Percentiles rank a stretch among this genome's conserved stretches.
phyloP scores from a whole-genome alignment of 2,329 filamentous ascomycete genomes.

The Paecilomyces sp. region DNA sequence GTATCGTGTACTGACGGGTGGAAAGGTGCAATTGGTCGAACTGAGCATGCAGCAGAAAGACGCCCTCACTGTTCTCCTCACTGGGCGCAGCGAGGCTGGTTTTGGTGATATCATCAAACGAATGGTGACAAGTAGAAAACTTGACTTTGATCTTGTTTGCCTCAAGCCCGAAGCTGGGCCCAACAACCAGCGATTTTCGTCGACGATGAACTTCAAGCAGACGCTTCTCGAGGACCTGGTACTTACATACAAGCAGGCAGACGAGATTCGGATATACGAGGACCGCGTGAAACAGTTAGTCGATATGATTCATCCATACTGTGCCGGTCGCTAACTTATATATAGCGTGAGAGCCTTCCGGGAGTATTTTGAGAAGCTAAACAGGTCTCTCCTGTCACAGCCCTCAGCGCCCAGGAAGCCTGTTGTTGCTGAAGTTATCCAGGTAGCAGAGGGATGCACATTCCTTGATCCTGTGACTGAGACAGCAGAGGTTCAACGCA shows the following conservation, averaged over 20 bases:
- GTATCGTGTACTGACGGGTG: conserved; percentile 13
- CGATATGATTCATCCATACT: neutral
- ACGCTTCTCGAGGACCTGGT: conserved; percentile 71
- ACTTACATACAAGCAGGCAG: conserved; percentile 74
- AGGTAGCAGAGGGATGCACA: conserved; percentile 69
- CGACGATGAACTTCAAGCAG: conserved; percentile 91
- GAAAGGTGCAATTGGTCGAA: conserved; percentile 61
- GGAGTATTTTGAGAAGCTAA: conserved; percentile 75
- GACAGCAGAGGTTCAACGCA: conserved; percentile 74
- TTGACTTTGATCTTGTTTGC: conserved; percentile 82
- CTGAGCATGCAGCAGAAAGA: conserved; percentile 79
- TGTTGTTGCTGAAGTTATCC: conserved; percentile 73
- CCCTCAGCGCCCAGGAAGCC: conserved; percentile 50
- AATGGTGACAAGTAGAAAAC: conserved; percentile 67
- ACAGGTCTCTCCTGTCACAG: conserved; percentile 48
- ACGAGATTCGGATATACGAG: conserved; percentile 69
- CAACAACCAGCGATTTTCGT: conserved; percentile 66
- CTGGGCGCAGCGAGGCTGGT: conserved; percentile 69
- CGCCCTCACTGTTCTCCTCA: conserved; percentile 77
- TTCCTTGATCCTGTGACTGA: conserved; percentile 72
- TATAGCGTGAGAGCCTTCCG: conserved; percentile 68
- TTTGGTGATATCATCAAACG: conserved; percentile 75
- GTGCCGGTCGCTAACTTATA: neutral
- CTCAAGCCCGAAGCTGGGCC: conserved; percentile 82
- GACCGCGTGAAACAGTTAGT: conserved; percentile 53